Evolutionary conservation across 1,139 yeast genomes (phyloP).

Genomic region (Sugiyamaella novakii): DNA sequence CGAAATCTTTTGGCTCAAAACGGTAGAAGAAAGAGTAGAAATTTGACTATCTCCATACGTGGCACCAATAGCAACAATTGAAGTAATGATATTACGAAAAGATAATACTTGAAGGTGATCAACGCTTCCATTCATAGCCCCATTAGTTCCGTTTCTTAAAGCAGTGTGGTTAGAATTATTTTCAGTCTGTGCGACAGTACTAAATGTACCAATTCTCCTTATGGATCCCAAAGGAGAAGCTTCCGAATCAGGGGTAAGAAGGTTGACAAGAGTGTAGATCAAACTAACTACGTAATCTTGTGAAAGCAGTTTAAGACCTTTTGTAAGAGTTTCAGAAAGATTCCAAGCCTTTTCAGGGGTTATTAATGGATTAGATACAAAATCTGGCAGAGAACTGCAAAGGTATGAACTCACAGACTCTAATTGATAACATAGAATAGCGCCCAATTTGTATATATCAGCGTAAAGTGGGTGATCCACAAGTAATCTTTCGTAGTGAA

Average conservation of each 20-base stretch:
- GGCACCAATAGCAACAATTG: constrained; percentile 71
- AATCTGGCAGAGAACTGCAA: constrained; percentile 39
- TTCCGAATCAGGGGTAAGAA: constrained; percentile 59
- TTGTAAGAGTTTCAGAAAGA: constrained; percentile 47
- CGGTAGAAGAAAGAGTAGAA: constrained; percentile 78
- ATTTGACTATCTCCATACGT: constrained; percentile 73
- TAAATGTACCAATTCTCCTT: constrained; percentile 16
- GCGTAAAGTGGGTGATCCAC: constrained; percentile 46
- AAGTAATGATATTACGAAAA: constrained; percentile 58
- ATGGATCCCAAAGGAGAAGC: constrained; percentile 14
- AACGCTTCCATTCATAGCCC: constrained; percentile 17
- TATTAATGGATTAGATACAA: constrained; percentile 49
- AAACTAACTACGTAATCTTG: constrained; percentile 88
- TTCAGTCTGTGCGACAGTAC: constrained; percentile 13
- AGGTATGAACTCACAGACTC: constrained; percentile 38
- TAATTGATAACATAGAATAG: constrained; percentile 53
- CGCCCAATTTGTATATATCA: constrained; percentile 56
- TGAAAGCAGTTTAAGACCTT: constrained; percentile 51
- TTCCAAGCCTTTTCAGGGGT: constrained; percentile 32
- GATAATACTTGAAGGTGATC: constrained; percentile 21
- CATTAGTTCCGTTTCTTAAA: constrained; percentile 23
- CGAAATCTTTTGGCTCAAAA: constrained; percentile 77
- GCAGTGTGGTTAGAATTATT: constrained; percentile 13
- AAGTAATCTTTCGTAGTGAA: constrained; percentile 39
- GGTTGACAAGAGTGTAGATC: constrained; percentile 78